A percentile compares a stretch with the other conserved stretches of the same genome.
Evolutionary conservation across 2,329 filamentous ascomycete species (phyloP).

Genomic region (Colletotrichum musae): DNA sequence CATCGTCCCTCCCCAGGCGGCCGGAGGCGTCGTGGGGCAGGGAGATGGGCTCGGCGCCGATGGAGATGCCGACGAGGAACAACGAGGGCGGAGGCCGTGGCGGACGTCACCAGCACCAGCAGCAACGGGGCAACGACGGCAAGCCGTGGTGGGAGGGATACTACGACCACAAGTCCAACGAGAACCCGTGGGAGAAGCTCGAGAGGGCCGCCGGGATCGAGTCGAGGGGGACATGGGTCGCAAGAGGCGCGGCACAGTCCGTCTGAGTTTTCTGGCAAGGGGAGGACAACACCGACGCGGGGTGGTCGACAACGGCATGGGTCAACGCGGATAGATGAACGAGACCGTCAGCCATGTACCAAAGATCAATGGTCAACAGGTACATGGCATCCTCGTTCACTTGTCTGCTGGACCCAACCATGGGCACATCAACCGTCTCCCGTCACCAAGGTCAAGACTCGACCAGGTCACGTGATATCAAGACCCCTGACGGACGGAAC

Average conservation of each 20-base stretch:
- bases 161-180: slow-evolving; percentile 78
- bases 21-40: slow-evolving; percentile 39
- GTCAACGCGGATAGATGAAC: background rate
- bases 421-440: background rate
- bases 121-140: slow-evolving; percentile 20
- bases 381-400: background rate
- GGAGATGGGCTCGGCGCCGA: slow-evolving; percentile 24
- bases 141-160: slow-evolving; percentile 75
- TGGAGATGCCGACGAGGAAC: slow-evolving; percentile 25
- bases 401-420: background rate
- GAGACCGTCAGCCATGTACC: slow-evolving; percentile 4
- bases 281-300: background rate
- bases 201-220: slow-evolving; percentile 63
- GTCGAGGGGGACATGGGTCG: slow-evolving; percentile 62
- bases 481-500: background rate
- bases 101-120: background rate
- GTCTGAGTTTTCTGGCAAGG: background rate
- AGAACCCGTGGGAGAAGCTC: slow-evolving; percentile 79
- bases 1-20: slow-evolving; percentile 28
- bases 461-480: slow-evolving; percentile 35
- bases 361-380: background rate
- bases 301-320: background rate
- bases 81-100: background rate
- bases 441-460: background rate
- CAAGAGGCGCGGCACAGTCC: slow-evolving; percentile 13